Base-by-base conservation (phyloP, 371 early-diverging fungal genomes). In the Catenaria anguillulae region DNA sequence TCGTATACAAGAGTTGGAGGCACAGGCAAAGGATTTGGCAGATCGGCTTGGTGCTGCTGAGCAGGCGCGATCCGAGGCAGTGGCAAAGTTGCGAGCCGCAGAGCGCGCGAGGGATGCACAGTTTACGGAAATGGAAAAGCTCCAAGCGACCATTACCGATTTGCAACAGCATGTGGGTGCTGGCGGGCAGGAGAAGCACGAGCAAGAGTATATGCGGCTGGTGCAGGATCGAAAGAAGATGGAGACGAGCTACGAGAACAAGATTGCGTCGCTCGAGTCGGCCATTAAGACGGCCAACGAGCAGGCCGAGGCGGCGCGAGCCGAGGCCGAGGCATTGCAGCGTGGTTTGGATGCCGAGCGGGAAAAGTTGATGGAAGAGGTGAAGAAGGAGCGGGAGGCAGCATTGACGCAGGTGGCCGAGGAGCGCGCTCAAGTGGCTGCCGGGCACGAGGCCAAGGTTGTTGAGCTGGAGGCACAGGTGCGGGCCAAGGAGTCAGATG, bases 161-260 rank as follows among this genome's bases (percentile, higher is more conserved):
- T 36, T 58, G 29, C 58, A 58, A 8, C 36, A 58, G 34, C 36
- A 33, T 23, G 24, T 15, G 33, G 12, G 35, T n/a, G 26, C 17
- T 17, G 17, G 21, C 2, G 8, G 36, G 2, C 40, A 40, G 26
- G 26, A 56, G 35, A n/a, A n/a, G 2, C 40, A 40, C 17, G 56
- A 56, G 24, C 26, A 40, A 35, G 58, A 58, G 42, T 58, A 58
- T 31, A 15, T 58, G 31, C 33, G 58, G 29, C 31, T 58, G 42
- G 29, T 58, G 12, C 31, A 58, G 15, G 58, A 58, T 31, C 58
- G 58, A n/a, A 58, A 58, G 58, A 58, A 58, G 31, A 58, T 58
- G 58, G 58, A 58, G 31, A 15, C 29, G 26, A 58, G 24, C 21
- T 58, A 58, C 43, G 58, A 58, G 42, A 36, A 24, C 24, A 58